These are phyloP conservation scores for Scheffersomyces parashehatae DNA, from an alignment of 1,139 yeast genomes.

Conservation along the genomic window DNA sequence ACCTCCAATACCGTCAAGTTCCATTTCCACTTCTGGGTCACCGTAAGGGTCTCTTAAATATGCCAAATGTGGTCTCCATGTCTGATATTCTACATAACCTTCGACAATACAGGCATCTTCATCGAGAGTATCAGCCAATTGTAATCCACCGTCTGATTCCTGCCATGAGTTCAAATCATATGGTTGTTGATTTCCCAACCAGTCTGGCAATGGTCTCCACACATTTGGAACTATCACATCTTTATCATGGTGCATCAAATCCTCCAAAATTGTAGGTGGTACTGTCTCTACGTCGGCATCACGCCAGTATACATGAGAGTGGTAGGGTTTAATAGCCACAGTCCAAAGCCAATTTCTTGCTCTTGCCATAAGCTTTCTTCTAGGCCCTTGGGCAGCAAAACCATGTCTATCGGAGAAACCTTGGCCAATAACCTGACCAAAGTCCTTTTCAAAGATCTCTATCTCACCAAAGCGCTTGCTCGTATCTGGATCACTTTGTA, in stretches of 20 bases:
- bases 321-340: conserved; percentile 53
- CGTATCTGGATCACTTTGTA: conserved; percentile 45
- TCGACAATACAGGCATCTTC: conserved; percentile 92
- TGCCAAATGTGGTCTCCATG: conserved; percentile 91
- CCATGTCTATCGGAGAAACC: conserved; percentile 55
- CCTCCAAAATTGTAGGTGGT: conserved; percentile 52
- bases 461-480: conserved; percentile 54
- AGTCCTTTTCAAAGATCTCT: conserved; percentile 55
- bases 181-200: conserved; percentile 88
- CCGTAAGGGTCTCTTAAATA: conserved; percentile 85
- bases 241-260: conserved; percentile 54
- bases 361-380: conserved; percentile 54
- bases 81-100: conserved; percentile 89
- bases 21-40: conserved; percentile 84
- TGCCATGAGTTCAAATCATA: conserved; percentile 92
- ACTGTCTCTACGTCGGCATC: conserved; percentile 57
- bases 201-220: conserved; percentile 90
- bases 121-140: conserved; percentile 71
- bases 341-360: conserved; percentile 58
- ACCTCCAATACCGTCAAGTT: conserved; percentile 89
- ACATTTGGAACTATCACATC: conserved; percentile 76
- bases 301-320: conserved; percentile 56
- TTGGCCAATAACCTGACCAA: conserved; percentile 54
- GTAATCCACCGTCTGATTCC: conserved; percentile 80
- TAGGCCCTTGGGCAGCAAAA: conserved; percentile 55